Evolutionary conservation across 192 early-diverging fungal genomes (phyloP).

Genomic region (Gryganskiella cystojenkinii): DNA sequence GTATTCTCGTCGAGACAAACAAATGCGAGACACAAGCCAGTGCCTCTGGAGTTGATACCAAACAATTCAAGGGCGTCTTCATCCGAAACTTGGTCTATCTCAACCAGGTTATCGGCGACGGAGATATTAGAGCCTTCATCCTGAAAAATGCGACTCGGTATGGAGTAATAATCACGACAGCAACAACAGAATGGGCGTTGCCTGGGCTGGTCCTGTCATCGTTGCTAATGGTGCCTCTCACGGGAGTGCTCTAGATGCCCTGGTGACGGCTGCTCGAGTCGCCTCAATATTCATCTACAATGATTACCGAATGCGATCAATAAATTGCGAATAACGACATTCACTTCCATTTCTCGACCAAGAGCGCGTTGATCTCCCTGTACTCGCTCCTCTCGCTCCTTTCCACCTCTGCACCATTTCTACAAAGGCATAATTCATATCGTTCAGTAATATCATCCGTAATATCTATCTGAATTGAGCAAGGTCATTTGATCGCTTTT

Average conservation of each 20-base stretch:
- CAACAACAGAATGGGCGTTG: slow-evolving; percentile 8
- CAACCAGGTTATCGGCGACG: slow-evolving; percentile 4
- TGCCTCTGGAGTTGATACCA: slow-evolving; percentile 7
- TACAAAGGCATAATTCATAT: too few relatives aligned
- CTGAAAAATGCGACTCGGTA: slow-evolving; percentile 5
- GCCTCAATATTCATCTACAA: slow-evolving; percentile 2
- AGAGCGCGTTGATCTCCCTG: too few relatives aligned
- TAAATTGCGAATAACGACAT: too few relatives aligned
- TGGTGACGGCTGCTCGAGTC: slow-evolving; percentile 1
- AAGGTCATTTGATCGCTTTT: too few relatives aligned
- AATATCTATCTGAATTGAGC: too few relatives aligned
- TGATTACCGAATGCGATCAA: too few relatives aligned
- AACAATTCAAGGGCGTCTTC: slow-evolving; percentile 8
- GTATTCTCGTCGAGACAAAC: slow-evolving; percentile 4
- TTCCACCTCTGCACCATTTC: too few relatives aligned
- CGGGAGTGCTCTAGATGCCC: slow-evolving; percentile 7
- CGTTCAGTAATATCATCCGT: too few relatives aligned
- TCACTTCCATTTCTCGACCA: too few relatives aligned
- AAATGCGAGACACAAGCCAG: slow-evolving; percentile 6
- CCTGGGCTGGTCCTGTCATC: slow-evolving; percentile 7
- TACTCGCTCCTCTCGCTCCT: too few relatives aligned
- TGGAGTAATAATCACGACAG: background rate
- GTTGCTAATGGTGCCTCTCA: slow-evolving; percentile 8
- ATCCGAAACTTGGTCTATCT: slow-evolving; percentile 9
- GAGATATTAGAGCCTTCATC: slow-evolving; percentile 8